These are phyloP conservation scores for Lumnitzera racemosa DNA, from an alignment of 345 rosid genomes.

Conservation along the genomic window DNA sequence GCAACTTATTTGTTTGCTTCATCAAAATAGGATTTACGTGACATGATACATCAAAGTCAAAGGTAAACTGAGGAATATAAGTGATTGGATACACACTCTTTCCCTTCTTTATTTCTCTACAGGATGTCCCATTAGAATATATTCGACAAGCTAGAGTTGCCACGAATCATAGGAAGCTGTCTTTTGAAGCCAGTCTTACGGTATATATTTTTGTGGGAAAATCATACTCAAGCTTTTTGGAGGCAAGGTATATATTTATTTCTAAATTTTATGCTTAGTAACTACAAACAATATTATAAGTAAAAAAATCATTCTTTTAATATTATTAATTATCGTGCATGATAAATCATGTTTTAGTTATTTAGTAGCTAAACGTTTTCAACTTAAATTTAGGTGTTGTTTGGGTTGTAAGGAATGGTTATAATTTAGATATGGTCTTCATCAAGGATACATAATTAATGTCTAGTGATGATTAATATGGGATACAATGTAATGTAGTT, in stretches of 20 bases:
- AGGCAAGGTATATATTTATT: constrained; percentile 19
- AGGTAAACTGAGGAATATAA: constrained; percentile 5
- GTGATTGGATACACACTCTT: constrained; percentile 2
- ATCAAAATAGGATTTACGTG: not conserved
- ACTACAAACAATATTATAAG: too few relatives aligned
- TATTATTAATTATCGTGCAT: too few relatives aligned
- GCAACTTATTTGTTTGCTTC: too few relatives aligned
- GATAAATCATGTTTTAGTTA: too few relatives aligned
- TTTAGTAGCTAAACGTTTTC: too few relatives aligned
- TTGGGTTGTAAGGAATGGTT: too few relatives aligned
- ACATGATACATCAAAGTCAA: not conserved
- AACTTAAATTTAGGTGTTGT: too few relatives aligned
- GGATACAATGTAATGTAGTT: too few relatives aligned
- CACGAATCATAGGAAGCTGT: constrained; percentile 1
- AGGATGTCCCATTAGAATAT: constrained; percentile 11
- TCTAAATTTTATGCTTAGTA: too few relatives aligned
- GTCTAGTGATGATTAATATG: too few relatives aligned
- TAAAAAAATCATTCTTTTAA: not conserved
- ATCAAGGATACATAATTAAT: too few relatives aligned
- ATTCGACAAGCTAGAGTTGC: constrained; percentile 8
- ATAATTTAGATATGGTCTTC: too few relatives aligned
- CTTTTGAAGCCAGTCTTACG: constrained; percentile 4
- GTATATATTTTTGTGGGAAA: not conserved
- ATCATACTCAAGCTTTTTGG: constrained; percentile 18
- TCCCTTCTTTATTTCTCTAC: constrained; percentile 4